A percentile compares a stretch with the other conserved stretches of the same genome.
Evolutionary conservation across 2,329 filamentous ascomycete genomes (phyloP).

Genomic region (Geosmithia flava): DNA sequence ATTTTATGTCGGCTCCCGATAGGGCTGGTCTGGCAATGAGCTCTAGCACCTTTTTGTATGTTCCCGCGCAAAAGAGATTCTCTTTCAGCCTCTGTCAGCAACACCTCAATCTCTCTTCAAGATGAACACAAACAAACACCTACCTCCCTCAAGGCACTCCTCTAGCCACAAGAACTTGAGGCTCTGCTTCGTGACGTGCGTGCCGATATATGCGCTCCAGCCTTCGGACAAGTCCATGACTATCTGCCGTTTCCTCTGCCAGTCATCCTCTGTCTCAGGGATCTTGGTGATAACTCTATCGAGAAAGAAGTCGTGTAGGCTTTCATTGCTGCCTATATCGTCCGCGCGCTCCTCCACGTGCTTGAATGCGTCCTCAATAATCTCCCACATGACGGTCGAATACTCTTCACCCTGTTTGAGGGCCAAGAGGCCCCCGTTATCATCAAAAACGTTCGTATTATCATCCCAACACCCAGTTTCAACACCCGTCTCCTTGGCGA

Average conservation of each 20-base stretch:
- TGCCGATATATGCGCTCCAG: conserved; percentile 63
- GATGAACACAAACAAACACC: conserved; percentile 17
- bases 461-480: conserved; percentile 34
- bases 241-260: conserved; percentile 24
- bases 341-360: conserved; percentile 46
- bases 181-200: conserved; percentile 50
- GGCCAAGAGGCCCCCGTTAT: conserved; percentile 38
- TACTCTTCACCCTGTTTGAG: conserved; percentile 30
- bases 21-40: conserved; percentile 44
- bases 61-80: conserved; percentile 47
- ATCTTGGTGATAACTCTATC: conserved; percentile 31
- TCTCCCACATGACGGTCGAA: conserved; percentile 50
- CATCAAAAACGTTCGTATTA: conserved; percentile 41
- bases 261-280: conserved; percentile 27
- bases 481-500: conserved; percentile 50
- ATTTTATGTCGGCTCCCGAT: conserved; percentile 40
- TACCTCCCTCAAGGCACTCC: conserved; percentile 62
- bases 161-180: conserved; percentile 70
- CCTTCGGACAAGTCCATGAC: conserved; percentile 44
- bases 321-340: conserved; percentile 31
- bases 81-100: conserved; percentile 21
- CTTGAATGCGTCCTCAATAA: conserved; percentile 55
- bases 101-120: too few relatives aligned
- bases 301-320: conserved; percentile 41
- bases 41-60: conserved; percentile 45